Base-by-base conservation (phyloP, 139 green algal genomes). In the Mesotaenium endlicherianum region DNA sequence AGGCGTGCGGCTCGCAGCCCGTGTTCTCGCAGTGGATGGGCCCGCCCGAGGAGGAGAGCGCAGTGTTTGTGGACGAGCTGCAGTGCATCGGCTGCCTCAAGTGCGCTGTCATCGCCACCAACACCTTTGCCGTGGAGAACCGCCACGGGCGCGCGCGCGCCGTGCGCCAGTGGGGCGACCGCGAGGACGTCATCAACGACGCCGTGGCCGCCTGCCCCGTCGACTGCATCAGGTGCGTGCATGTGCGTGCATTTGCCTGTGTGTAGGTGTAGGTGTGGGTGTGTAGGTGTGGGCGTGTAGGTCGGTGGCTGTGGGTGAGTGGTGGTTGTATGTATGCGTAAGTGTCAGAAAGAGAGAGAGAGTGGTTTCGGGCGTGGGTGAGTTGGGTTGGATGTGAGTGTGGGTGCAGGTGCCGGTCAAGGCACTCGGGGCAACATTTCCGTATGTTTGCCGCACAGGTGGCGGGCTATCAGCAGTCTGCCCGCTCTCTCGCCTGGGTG, bases 121-220 rank as follows among this genome's bases (percentile, higher is more conserved):
- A 72, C 3, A 88, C 83, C 31, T 88, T 88, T 41, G 34, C 17
- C 36, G 69, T 85, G 5, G 83, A 86, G 31, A 77, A 80, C 60
- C 6, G 59, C 42, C 3, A 68, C 31, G 83, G 83, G 3, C 49
- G 83, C 39, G 83, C 83, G 30, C 80, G 83, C 30, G 53, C 42
- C 41, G 43, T 87, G 26, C 16, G n/a, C 39, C 83, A 88, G 76
- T 88, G 83, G 83, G 71, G 36, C 45, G 85, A 77, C 64, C 59
- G 45, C 42, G 83, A 87, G 55, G 58, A 69, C 34, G 67, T 58
- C 36, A 81, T 88, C 60, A 34, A 86, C 36, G 83, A 80, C 2
- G 83, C 83, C 42, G 87, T 88, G 4, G 77, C 68, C 3, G 55
- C 55, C 40, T 88, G 83, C 75, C 83, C 83, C n/a, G 83, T 88